Conservation (phyloP, 2,329 filamentous ascomycete species). For the Xylaria digitata region DNA sequence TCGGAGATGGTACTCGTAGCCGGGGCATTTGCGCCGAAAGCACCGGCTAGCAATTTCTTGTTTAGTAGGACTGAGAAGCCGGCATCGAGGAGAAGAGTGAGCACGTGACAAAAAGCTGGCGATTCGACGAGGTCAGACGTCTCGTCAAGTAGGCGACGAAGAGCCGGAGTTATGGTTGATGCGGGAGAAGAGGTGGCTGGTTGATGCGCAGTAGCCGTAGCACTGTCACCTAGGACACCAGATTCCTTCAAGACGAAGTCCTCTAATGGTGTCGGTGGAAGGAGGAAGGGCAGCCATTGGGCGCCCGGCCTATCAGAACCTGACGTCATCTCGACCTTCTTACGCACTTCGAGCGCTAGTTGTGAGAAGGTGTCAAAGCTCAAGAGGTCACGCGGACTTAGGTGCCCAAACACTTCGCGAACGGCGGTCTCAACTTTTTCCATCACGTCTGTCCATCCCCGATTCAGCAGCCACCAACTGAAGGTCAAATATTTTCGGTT, state of each 20-base stretch:
- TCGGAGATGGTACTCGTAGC: constrained; percentile 51
- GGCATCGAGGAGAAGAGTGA: constrained; percentile 86
- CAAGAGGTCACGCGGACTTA: constrained; percentile 90
- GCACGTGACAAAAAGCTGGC: constrained; percentile 86
- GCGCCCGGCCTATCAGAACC: constrained; percentile 59
- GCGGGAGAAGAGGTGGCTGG: constrained; percentile 43
- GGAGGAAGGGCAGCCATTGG: constrained; percentile 85
- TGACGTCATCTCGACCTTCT: constrained; percentile 78
- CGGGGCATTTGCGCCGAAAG: constrained; percentile 65
- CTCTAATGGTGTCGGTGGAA: constrained; percentile 83
- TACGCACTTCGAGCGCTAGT: constrained; percentile 84
- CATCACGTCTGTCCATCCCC: constrained; percentile 86
- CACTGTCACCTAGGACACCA: constrained; percentile 72
- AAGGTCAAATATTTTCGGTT: constrained; percentile 96
- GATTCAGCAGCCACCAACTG: constrained; percentile 97
- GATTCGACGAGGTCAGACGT: constrained; percentile 96
- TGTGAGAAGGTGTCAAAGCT: constrained; percentile 83
- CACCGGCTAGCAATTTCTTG: constrained; percentile 79
- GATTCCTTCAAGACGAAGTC: constrained; percentile 86
- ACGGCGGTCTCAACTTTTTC: constrained; percentile 86
- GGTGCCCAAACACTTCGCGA: constrained; percentile 85
- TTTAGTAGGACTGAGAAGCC: constrained; percentile 88
- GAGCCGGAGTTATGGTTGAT: constrained; percentile 59
- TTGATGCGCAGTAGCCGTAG: constrained; percentile 52
- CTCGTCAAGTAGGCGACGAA: constrained; percentile 91